Evolutionary conservation across 768 basidiomycete genomes (phyloP).

Genomic region (Trametes gibbosa): DNA sequence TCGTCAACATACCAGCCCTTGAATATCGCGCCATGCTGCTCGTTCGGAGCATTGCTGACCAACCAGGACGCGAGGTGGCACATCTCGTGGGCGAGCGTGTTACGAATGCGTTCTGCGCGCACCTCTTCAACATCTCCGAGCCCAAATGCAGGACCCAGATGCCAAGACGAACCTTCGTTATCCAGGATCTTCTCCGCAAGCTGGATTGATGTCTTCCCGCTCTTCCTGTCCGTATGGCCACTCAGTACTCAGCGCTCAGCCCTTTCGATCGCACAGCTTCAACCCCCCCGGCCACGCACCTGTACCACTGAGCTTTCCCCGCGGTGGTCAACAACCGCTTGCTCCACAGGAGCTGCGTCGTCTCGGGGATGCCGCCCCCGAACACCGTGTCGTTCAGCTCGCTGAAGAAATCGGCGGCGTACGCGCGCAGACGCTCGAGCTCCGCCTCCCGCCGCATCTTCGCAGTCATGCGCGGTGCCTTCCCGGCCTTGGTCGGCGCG

Average conservation of each 20-base stretch:
- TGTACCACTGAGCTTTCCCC: slow-evolving; percentile 64
- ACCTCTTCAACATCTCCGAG: neutral
- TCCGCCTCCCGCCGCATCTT: slow-evolving; percentile 44
- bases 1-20: slow-evolving; percentile 53
- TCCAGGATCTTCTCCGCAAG: slow-evolving; percentile 83
- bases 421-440: slow-evolving; percentile 43
- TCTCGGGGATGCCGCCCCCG: slow-evolving; percentile 46
- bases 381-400: slow-evolving; percentile 63
- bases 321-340: slow-evolving; percentile 65
- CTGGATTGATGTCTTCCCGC: slow-evolving; percentile 65
- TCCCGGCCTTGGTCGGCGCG: slow-evolving; percentile 6
- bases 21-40: slow-evolving; percentile 71
- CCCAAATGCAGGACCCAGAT: too few species aligned
- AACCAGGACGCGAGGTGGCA: slow-evolving; percentile 89
- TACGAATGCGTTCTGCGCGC: slow-evolving; percentile 66
- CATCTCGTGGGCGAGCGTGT: slow-evolving; percentile 89
- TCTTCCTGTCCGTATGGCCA: slow-evolving; percentile 48
- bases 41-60: slow-evolving; percentile 65
- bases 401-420: slow-evolving; percentile 57
- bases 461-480: slow-evolving; percentile 32
- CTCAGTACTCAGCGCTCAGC: neutral
- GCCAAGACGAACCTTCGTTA: slow-evolving; percentile 52
- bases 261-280: too few species aligned
- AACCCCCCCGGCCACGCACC: slow-evolving; percentile 33
- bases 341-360: slow-evolving; percentile 64